Conservation (phyloP, 345 rosid species). For the Aquilaria malaccensis region DNA sequence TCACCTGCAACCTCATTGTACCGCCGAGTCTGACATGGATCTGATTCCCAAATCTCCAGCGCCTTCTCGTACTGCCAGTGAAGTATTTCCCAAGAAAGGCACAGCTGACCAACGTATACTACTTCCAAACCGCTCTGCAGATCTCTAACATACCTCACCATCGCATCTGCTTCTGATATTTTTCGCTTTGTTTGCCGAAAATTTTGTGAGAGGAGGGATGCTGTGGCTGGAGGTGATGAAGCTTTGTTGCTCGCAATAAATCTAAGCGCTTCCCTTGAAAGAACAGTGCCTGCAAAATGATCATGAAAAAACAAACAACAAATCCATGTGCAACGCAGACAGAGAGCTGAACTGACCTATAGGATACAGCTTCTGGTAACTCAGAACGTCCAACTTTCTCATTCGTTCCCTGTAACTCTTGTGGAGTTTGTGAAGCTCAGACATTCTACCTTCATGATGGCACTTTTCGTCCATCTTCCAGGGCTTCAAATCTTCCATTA, state of each 20-base stretch:
- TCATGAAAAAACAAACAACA: slow-evolving; percentile 5
- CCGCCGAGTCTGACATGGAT: slow-evolving; percentile 35
- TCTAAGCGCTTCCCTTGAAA: slow-evolving; percentile 52
- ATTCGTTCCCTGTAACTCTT: slow-evolving; percentile 80
- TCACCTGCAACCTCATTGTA: slow-evolving; percentile 89
- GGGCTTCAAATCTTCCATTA: slow-evolving; percentile 82
- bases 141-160: slow-evolving; percentile 48
- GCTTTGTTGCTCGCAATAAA: slow-evolving; percentile 33
- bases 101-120: slow-evolving; percentile 92
- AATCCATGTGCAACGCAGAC: not conserved
- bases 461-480: slow-evolving; percentile 82
- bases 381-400: slow-evolving; percentile 86
- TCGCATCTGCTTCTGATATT: slow-evolving; percentile 46
- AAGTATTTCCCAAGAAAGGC: slow-evolving; percentile 97
- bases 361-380: slow-evolving; percentile 89
- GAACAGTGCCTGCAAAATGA: slow-evolving; percentile 51
- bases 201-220: slow-evolving; percentile 45
- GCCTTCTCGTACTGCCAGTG: slow-evolving; percentile 91
- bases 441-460: slow-evolving; percentile 51
- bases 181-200: slow-evolving; percentile 37
- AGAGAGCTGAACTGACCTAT: slow-evolving; percentile 47
- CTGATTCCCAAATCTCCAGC: slow-evolving; percentile 65
- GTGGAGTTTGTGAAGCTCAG: slow-evolving; percentile 85
- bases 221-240: slow-evolving; percentile 24
- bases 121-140: slow-evolving; percentile 62